Percentiles rank a stretch among this genome's conserved stretches.
phyloP scores from a whole-genome alignment of 176 grass and related monocot genomes.

The Aegilops tauschii region DNA sequence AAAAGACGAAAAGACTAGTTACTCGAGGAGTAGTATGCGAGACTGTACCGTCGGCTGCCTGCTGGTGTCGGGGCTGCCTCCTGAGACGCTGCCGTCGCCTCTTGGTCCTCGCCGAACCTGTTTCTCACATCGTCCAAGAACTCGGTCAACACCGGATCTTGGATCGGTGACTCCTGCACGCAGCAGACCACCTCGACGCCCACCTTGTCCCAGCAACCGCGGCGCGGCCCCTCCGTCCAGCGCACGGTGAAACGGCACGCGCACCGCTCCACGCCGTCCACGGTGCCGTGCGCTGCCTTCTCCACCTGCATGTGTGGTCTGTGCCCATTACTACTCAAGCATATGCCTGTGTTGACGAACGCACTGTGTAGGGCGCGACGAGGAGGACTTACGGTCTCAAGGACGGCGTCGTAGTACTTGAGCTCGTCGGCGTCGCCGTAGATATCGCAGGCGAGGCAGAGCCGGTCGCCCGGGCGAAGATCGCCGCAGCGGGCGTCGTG shows the following conservation, averaged over 20 bases:
- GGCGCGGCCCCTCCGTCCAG: constrained; percentile 24
- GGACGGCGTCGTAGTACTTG: constrained; percentile 40
- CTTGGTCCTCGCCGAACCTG: background rate
- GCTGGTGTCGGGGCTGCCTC: too few species aligned
- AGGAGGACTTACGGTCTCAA: constrained; percentile 22
- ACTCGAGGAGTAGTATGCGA: too few species aligned
- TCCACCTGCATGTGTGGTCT: background rate
- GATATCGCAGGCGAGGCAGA: constrained; percentile 39
- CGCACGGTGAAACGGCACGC: constrained; percentile 27
- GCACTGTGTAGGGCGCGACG: background rate
- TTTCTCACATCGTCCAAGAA: constrained; percentile 27
- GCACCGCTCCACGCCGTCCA: constrained; percentile 32
- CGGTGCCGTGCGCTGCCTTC: background rate
- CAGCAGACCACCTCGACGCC: constrained; percentile 22
- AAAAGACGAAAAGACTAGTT: background rate
- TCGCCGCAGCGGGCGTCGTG: constrained; percentile 37
- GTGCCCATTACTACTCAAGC: background rate
- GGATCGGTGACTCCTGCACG: constrained; percentile 20
- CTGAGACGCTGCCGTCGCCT: too few species aligned
- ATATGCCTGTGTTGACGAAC: background rate
- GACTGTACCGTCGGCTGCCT: too few species aligned
- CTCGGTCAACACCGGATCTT: constrained; percentile 23
- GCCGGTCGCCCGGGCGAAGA: constrained; percentile 11
- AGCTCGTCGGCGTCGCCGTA: background rate
- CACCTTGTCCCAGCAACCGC: background rate